Evolutionary conservation across 805 yeast species (phyloP), one percentile per base, ranked within the genome.

Genomic region (Nakazawaea wyomingensis): DNA sequence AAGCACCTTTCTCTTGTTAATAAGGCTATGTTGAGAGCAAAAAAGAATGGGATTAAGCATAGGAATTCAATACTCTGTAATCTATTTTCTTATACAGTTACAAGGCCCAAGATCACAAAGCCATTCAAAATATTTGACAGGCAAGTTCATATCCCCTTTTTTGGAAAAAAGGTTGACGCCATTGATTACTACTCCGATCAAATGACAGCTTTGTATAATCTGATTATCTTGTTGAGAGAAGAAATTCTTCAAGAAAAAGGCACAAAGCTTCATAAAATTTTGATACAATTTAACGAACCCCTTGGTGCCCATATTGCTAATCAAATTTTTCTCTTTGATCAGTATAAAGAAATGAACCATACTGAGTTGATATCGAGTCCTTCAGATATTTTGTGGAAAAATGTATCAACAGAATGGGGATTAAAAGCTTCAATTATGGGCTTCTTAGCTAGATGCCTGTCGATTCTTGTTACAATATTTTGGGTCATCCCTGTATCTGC

Each of bases 401-500:
- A 85, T 50, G 50, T 86, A 5, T 54, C 62, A 3, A 51, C 65
- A 11, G 60, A 59, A 21, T 68, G 64, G 44, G 64, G 69, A n/a
- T 17, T 50, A 64, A 48, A 51, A 66, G 3, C 58, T 56, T 9
- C 60, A 63, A 14, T 18, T 69, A 0, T 69, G 78, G 53, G 61
- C 64, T 13, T 55, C 67, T 3, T 30, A 4, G 80, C 83, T 0
- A 71, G 70, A 21, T 37, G 71, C 3, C 29, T 74, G 13, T 68
- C 79, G 43, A 56, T 76, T 7, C 47, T 68, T 1, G 62, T 86
- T 1, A 79, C 82, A 4, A 49, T 71, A 3, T 55, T 62, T 32
- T 89, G 95, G 82, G 85, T 87, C 1, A 59, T 88, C 1, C 96
- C 96, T 0, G 91, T 88, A 1, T 87, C 95, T 0, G 70, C 85